phyloP scores from a whole-genome alignment of 225 moss, liverwort and hornwort genomes.

The Takakia lepidozioides region DNA sequence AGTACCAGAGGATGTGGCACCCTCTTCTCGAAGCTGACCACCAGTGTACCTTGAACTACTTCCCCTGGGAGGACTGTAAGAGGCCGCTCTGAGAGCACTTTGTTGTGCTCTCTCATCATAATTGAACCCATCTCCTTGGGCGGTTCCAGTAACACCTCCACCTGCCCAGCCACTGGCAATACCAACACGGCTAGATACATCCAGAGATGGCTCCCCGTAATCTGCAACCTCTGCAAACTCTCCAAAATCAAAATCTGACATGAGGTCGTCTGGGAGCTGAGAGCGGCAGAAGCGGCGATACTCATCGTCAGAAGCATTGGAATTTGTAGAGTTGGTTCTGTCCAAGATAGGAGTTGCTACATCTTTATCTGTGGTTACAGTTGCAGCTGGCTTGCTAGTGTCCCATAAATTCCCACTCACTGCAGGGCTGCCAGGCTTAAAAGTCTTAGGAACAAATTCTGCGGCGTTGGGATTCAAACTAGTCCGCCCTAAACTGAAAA shows the following conservation, averaged over 20 bases:
- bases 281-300: slow-evolving; percentile 42
- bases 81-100: slow-evolving; percentile 12
- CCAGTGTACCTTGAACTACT: slow-evolving; percentile 13
- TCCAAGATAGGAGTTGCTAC: slow-evolving; percentile 20
- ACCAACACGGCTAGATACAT: slow-evolving; percentile 9
- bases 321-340: slow-evolving; percentile 48
- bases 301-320: slow-evolving; percentile 51
- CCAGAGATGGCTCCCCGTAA: slow-evolving; percentile 20
- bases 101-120: slow-evolving; percentile 24
- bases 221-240: slow-evolving; percentile 27
- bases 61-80: slow-evolving; percentile 24
- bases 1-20: slow-evolving; percentile 23
- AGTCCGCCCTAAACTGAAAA: slow-evolving; percentile 15
- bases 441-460: slow-evolving; percentile 40
- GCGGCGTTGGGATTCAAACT: slow-evolving; percentile 44
- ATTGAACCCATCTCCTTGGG: slow-evolving; percentile 17
- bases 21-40: no score
- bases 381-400: slow-evolving; percentile 6
- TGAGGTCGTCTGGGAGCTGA: slow-evolving; percentile 53
- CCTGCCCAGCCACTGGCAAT: slow-evolving; percentile 22
- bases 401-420: slow-evolving; percentile 12
- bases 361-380: slow-evolving; percentile 10
- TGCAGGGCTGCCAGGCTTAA: slow-evolving; percentile 13
- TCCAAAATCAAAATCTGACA: slow-evolving; percentile 45
- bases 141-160: slow-evolving; percentile 13